phyloP scores from a whole-genome alignment of 805 yeast genomes.

The Nakazawaea ambrosiae region DNA sequence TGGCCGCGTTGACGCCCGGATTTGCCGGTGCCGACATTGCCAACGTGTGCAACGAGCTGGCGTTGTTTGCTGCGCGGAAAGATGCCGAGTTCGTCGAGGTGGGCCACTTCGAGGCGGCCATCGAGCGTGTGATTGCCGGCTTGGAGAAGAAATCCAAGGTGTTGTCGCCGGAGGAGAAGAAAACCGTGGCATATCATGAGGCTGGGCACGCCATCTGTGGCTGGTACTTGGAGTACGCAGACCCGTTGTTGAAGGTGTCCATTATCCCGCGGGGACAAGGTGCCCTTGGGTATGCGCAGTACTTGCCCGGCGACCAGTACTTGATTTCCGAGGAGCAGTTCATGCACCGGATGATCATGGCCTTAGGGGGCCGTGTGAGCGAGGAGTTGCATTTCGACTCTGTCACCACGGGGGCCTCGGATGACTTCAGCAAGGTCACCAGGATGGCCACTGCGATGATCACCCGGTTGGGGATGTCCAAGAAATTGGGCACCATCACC shows the following conservation, averaged over 20 bases:
- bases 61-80: constrained; percentile 89
- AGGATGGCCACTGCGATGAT: constrained; percentile 93
- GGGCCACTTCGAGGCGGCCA: constrained; percentile 88
- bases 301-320: constrained; percentile 88
- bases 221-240: constrained; percentile 88
- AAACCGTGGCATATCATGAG: constrained; percentile 92
- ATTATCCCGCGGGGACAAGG: constrained; percentile 97
- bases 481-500: constrained; percentile 75
- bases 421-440: constrained; percentile 94
- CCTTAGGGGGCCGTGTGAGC: constrained; percentile 93
- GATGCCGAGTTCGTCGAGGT: constrained; percentile 64
- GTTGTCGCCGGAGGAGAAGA: constrained; percentile 79
- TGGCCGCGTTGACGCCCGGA: constrained; percentile 96
- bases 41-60: constrained; percentile 95
- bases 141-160: constrained; percentile 84
- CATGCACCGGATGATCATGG: constrained; percentile 90
- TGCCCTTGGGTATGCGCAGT: constrained; percentile 96
- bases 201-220: constrained; percentile 99
- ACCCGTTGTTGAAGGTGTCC: constrained; percentile 90
- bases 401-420: constrained; percentile 95
- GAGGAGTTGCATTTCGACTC: constrained; percentile 89
- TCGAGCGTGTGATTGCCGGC: constrained; percentile 96
- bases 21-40: constrained; percentile 99
- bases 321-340: constrained; percentile 72
- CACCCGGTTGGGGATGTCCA: constrained; percentile 84